Evolutionary conservation across 163 green algal genomes (phyloP).

Genomic region (Scenedesmus sp.): DNA sequence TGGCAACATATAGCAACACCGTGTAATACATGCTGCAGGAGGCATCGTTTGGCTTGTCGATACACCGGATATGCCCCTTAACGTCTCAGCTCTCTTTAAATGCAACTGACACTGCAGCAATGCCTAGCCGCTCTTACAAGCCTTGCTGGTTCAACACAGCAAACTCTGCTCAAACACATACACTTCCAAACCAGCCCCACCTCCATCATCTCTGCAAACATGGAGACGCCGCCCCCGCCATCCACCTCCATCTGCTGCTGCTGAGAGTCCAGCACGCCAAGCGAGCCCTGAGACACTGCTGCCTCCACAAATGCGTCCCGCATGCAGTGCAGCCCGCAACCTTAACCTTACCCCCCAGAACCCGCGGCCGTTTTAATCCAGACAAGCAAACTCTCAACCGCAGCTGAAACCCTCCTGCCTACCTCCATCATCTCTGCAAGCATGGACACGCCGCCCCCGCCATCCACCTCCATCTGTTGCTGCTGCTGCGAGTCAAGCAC

Average conservation of each 20-base stretch:
- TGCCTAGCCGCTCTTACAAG: too few relatives aligned
- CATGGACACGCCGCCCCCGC: background rate
- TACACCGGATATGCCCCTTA: too few relatives aligned
- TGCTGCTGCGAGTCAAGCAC: constrained; percentile 6
- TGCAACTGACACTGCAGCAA: too few relatives aligned
- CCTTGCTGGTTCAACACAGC: too few relatives aligned
- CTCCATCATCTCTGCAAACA: background rate
- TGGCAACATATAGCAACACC: background rate
- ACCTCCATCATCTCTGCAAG: constrained; percentile 1
- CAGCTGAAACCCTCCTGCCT: background rate
- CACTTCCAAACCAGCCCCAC: background rate
- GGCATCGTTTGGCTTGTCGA: too few relatives aligned
- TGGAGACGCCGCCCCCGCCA: background rate
- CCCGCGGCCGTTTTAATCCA: background rate
- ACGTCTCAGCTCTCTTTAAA: too few relatives aligned
- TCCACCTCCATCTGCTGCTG: background rate
- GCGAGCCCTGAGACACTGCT: constrained; percentile 12
- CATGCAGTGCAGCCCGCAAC: background rate
- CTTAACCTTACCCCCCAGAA: too few relatives aligned
- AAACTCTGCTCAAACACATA: too few relatives aligned
- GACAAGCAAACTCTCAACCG: background rate
- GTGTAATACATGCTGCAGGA: too few relatives aligned
- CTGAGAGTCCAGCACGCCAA: background rate
- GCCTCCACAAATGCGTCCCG: background rate
- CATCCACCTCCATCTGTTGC: background rate